Conservation (phyloP, 2,329 filamentous ascomycete species). For the Fusarium lyarnte region DNA sequence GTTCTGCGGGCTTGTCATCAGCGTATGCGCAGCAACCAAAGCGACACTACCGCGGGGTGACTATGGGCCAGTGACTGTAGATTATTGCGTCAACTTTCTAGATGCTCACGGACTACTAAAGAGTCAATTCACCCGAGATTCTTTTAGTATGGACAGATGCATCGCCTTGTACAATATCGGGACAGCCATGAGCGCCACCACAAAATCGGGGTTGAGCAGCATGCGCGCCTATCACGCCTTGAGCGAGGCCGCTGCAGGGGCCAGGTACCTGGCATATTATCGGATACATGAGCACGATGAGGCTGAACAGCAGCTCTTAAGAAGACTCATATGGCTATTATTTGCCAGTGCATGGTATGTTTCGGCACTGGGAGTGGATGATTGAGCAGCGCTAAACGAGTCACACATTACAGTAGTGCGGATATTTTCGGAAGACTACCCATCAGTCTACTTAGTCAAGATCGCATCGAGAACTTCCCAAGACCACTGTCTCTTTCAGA, state of each 20-base stretch:
- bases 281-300: slow-evolving; percentile 32
- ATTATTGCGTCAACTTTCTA: slow-evolving; percentile 44
- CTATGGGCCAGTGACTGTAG: slow-evolving; percentile 43
- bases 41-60: slow-evolving; percentile 45
- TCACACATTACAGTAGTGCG: slow-evolving; percentile 33
- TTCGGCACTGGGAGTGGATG: background rate
- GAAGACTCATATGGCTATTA: slow-evolving; percentile 49
- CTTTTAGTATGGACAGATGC: slow-evolving; percentile 49
- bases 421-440: slow-evolving; percentile 44
- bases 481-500: slow-evolving; percentile 44
- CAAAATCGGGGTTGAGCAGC: slow-evolving; percentile 13
- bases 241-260: slow-evolving; percentile 43
- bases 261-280: slow-evolving; percentile 46
- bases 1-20: slow-evolving; percentile 49
- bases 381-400: background rate
- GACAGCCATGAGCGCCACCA: slow-evolving; percentile 32
- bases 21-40: slow-evolving; percentile 48
- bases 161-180: slow-evolving; percentile 50
- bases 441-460: slow-evolving; percentile 40
- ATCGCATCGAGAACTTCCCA: slow-evolving; percentile 33
- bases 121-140: slow-evolving; percentile 14
- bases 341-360: slow-evolving; percentile 45
- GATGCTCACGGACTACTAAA: slow-evolving; percentile 41
- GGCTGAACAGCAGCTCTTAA: slow-evolving; percentile 45
- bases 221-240: slow-evolving; percentile 37